Conservation (phyloP, 768 basidiomycete genomes). For the Tulasnella sp. region DNA sequence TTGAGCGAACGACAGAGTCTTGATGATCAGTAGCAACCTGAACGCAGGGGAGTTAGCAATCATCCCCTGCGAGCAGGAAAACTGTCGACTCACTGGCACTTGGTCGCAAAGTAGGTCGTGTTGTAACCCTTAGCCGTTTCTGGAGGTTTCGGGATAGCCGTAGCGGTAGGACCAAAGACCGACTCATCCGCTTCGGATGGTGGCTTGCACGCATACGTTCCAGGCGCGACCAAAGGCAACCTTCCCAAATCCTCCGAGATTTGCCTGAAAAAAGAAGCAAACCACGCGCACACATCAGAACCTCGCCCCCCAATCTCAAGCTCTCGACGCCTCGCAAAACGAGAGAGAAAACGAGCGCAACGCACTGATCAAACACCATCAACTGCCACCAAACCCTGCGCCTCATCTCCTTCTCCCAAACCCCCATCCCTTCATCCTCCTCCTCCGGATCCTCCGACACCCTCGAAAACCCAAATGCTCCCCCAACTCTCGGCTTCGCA, state of each 20-base stretch:
- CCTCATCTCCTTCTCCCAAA: slow-evolving; percentile 40
- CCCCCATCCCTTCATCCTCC: slow-evolving; percentile 19
- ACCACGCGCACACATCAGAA: not conserved
- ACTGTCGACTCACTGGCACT: slow-evolving; percentile 52
- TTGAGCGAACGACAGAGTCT: slow-evolving; percentile 34
- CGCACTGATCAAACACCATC: slow-evolving; percentile 71
- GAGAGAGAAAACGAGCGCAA: slow-evolving; percentile 29
- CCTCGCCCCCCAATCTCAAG: too few species aligned
- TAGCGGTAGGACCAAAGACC: slow-evolving; percentile 47
- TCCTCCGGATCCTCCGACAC: not conserved
- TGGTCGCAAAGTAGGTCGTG: slow-evolving; percentile 51
- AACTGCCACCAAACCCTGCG: slow-evolving; percentile 75
- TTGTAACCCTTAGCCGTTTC: slow-evolving; percentile 30
- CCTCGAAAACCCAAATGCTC: not conserved
- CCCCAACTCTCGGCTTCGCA: slow-evolving; percentile 39
- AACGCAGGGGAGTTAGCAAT: not conserved
- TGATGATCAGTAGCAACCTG: slow-evolving; percentile 50
- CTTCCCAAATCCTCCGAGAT: slow-evolving; percentile 64
- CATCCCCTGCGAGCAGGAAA: not conserved
- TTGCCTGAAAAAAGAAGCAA: slow-evolving; percentile 57
- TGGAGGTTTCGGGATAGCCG: slow-evolving; percentile 42
- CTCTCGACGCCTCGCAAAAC: too few species aligned
- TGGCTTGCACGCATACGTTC: slow-evolving; percentile 51
- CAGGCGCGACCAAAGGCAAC: slow-evolving; percentile 54
- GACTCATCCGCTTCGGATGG: slow-evolving; percentile 57